Evolutionary conservation across 768 basidiomycete species (phyloP), one percentile per base, ranked within the genome.

Genomic region (Boletellus emodensis): DNA sequence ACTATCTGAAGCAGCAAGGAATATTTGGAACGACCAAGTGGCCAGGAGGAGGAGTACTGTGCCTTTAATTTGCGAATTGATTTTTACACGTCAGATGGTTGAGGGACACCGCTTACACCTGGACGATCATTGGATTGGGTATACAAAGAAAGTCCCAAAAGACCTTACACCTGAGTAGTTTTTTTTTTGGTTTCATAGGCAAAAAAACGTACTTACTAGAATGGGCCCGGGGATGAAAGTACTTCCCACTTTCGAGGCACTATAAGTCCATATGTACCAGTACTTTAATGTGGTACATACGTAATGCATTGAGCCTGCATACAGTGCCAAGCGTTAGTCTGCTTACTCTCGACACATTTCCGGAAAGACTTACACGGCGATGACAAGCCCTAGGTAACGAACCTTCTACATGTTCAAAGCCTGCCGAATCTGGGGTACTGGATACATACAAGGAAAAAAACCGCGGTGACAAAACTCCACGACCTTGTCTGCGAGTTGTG

Each of bases 361-460:
- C 1, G 2, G n/a, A 10, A 28, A 3, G 22, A 55, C 58, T 51
- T 45, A 63, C 61, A 53, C 9, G 0, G 42, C 56, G 7, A 15
- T 12, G 11, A 22, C 8, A 17, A 55, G 18, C 15, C 62, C 61
- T 22, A 41, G 0, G 41, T 62, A 61, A 40, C 61, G 62, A 37
- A 54, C 56, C 61, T 63, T 50, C 2, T 4, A 33, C 28, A 18
- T 28, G 6, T 12, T 49, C 46, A 53, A 45, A 34, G n/a, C 22
- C 3, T 1, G 37, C 13, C n/a, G 8, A 11, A n/a, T 28, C 15
- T 1, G 0, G 13, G 30, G 22, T 12, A 34, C 1, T 2, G 43
- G n/a, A 41, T 18, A 63, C 61, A 18, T 11, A 60, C 61, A n/a
- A 63, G 0, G 18, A 54, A 7, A 35, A 63, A 61, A 26, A 54